Evolutionary conservation across 345 rosid genomes (phyloP).

Genomic region (Bretschneidera sinensis): DNA sequence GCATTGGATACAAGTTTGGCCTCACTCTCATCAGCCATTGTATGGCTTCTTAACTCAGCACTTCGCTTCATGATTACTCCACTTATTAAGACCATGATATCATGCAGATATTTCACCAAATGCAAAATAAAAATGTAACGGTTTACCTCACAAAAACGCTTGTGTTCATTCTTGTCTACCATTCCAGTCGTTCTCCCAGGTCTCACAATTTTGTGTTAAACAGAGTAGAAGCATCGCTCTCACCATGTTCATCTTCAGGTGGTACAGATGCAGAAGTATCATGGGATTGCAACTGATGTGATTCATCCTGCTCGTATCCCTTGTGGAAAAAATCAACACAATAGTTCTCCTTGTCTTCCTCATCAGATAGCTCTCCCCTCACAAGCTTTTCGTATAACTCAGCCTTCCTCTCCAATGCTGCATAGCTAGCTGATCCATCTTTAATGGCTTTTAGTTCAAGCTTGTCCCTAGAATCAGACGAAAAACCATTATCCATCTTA

Average conservation of each 20-base stretch:
- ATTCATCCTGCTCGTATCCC: slow-evolving; percentile 44
- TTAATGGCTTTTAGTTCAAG: slow-evolving; percentile 83
- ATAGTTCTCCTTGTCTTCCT: slow-evolving; percentile 81
- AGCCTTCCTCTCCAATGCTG: slow-evolving; percentile 90
- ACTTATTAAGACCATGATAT: too few relatives aligned
- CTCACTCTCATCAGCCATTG: too few relatives aligned
- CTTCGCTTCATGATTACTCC: too few relatives aligned
- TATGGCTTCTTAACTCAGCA: too few relatives aligned
- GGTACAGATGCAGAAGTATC: slow-evolving; percentile 27
- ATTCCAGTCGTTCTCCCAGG: slow-evolving; percentile 58
- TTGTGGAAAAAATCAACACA: slow-evolving; percentile 85
- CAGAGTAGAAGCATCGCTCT: slow-evolving; percentile 29
- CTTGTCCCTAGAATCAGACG: slow-evolving; percentile 58
- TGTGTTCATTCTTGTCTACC: slow-evolving; percentile 60
- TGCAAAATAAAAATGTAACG: not conserved
- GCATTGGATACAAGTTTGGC: too few relatives aligned
- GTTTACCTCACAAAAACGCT: slow-evolving; percentile 80
- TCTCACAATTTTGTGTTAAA: slow-evolving; percentile 43
- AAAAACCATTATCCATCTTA: slow-evolving; percentile 8
- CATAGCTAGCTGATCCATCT: slow-evolving; percentile 77
- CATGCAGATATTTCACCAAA: not conserved
- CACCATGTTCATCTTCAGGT: slow-evolving; percentile 31
- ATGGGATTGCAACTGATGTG: slow-evolving; percentile 19
- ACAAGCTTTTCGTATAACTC: slow-evolving; percentile 74
- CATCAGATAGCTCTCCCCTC: slow-evolving; percentile 82